Base-by-base conservation (phyloP, 768 basidiomycete genomes). In the Pleurotus djamor region DNA sequence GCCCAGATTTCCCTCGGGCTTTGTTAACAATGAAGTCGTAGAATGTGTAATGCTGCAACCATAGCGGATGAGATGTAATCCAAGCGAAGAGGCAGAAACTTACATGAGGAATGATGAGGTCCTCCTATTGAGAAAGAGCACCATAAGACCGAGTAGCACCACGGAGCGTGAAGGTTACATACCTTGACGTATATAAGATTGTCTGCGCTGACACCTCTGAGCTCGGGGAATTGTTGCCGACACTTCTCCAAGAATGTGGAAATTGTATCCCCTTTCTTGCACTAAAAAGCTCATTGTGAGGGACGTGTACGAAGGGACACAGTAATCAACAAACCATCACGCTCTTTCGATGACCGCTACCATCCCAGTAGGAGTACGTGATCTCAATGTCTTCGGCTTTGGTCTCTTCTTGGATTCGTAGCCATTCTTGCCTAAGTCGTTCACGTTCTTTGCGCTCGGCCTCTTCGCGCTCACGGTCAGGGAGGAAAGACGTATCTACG, bases 141-240 rank as follows among this genome's bases (percentile, higher is more conserved):
- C 49, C 43, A 52, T 51, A 10, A 32, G 36, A 12, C 41, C 21
- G 47, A 52, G 63, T 33, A 67, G 60, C 54, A 21, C 35, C 54
- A 28, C 45, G 10, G 5, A 37, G 17, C 28, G 38, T 48, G 32
- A 43, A 34, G 14, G 28, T 33, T 8, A 43, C 52, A 6, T 60
- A 90, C 92, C 84, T 98, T 98, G 74, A 99, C 85, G 75, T 98
- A 99, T 96, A 98, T 98, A 38, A 99, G 74, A 70, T 98, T 99
- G 73, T 99, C 97, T 16, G 92, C 94, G 57, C 87, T 91, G 50
- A 95, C 86, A 7, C 89, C 89, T 57, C 96, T 77, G 41, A 99
- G 81, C 73, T 98, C 96, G 2, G 96, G 91, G 68, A 97, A 93
- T 66, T 98, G 96, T 54, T 85, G 83, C 33, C 96, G 83, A 66